Evolutionary conservation across 495 filamentous ascomycete genomes (phyloP), one percentile per base, ranked within the genome.

Genomic region (Aspergillus cavernicola): DNA sequence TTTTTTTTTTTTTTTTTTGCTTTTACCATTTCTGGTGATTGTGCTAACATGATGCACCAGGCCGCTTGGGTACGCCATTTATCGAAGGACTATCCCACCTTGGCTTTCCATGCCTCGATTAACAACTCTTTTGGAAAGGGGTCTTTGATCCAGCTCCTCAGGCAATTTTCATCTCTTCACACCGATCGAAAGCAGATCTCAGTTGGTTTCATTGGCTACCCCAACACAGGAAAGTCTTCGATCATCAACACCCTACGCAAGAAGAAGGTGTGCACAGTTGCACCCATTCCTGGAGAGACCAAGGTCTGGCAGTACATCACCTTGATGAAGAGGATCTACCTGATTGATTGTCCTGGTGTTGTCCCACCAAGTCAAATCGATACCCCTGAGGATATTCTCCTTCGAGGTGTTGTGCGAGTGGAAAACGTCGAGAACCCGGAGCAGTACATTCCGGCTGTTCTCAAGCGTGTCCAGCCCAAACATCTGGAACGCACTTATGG

Each of bases 291-390:
- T 7, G 92, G 92, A 9, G 76, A 80, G 56, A 97, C 92, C 52
- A 98, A 96, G 72, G 86, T 97, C 11, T 97, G 91, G 91, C 91
- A 98, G 67, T 97, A 96, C 58, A 87, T 98, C 52, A 97, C 92
- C 1, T 69, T 98, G 47, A 97, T 96, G 91, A 92, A 90, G 68
- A 78, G 95, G 44, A 97, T 98, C 37, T 97, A 96, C 66, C 77
- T 98, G 47, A 97, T 97, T 59, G 93, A 97, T 63, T 97, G 93
- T 62, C 93, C 93, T 31, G 93, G 93, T 60, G 89, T 98, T 23
- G 93, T 97, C 8, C 92, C 93, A 7, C 91, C 93, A 2, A 92
- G 84, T 58, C 75, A 76, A 39, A 80, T 82, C 37, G 92, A 97
- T 60, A 88, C 84, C 0, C 85, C 88, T 37, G 80, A 89, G 64